A percentile compares a stretch with the other conserved stretches of the same genome.
Conservation (phyloP, 805 yeast genomes). For the Wickerhamomyces ciferrii region DNA sequence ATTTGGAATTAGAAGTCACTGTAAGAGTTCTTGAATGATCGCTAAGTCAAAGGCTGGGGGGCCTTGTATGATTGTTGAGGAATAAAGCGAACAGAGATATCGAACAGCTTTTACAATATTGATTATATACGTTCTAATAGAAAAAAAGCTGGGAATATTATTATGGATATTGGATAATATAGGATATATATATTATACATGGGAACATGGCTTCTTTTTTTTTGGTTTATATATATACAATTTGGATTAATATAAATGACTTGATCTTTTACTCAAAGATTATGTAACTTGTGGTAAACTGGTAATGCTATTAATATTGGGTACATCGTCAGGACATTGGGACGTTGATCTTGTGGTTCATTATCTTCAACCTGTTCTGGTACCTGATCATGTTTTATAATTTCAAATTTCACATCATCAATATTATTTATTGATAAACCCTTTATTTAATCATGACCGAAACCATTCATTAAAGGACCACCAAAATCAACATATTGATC, state of each 20-base stretch:
- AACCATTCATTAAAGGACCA: too few species aligned
- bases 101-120: background rate
- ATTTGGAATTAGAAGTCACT: too few species aligned
- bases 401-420: constrained; percentile 20
- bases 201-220: too few species aligned
- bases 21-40: too few species aligned
- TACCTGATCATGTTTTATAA: constrained; percentile 18
- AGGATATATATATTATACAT: too few species aligned
- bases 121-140: background rate
- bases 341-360: constrained; percentile 6
- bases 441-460: too few species aligned
- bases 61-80: constrained; percentile 12
- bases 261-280: too few species aligned
- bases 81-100: constrained; percentile 1
- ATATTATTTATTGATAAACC: constrained; percentile 24
- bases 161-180: too few species aligned
- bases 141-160: too few species aligned
- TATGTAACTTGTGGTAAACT: too few species aligned
- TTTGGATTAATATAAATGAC: too few species aligned
- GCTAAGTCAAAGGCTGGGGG: constrained; percentile 16
- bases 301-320: constrained; percentile 33
- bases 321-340: constrained; percentile 33
- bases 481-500: too few species aligned
- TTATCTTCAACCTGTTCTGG: constrained; percentile 19
- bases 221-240: background rate